Evolutionary conservation across 306 rosid species (phyloP), one percentile per base, ranked within the genome.

Genomic region (Hippophae rhamnoides): DNA sequence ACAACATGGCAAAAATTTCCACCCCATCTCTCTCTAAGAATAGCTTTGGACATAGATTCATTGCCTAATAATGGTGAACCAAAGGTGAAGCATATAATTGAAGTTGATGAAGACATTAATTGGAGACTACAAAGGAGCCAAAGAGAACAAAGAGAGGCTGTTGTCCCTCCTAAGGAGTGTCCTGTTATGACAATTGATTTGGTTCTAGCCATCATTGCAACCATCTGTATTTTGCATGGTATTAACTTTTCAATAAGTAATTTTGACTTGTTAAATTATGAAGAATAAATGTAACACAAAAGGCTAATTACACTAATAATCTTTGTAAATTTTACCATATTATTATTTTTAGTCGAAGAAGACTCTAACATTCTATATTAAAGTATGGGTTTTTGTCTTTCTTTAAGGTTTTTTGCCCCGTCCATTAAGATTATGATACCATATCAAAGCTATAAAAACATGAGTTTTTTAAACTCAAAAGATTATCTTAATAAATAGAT

Each of bases 31-130:
- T 83, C 89, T 61, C 62, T 75, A 26, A 67, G 79, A 69, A 92
- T 77, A 62, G 86, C 86, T 52, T 44, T 52, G 25, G 89, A 81
- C 56, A 92, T 81, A 1, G 84, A 74, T 53, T 73, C 66, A 48
- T 92, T 88, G 50, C 96, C 95, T 14, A 92, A 76, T 60, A 83
- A 70, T 5, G 96, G 98, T 10, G 96, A 82, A 23, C 98, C 98
- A 52, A 76, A 87, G 8, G 95, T 85, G 62, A 85, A 65, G 77
- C 98, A 87, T 26, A 92, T 60, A 9, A 92, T 59, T 56, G 84
- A 31, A 38, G 23, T 43, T 26, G 79, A 14, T 27, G 79, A 64
- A 41, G 83, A 53, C 61, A 64, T 42, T 14, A 79, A 60, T 67
- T 64, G 84, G 48, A 85, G 76, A 63, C 71, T 47, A 41, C 82